phyloP scores from a whole-genome alignment of 148 eudicot genomes.

The Arctostaphylos glauca region DNA sequence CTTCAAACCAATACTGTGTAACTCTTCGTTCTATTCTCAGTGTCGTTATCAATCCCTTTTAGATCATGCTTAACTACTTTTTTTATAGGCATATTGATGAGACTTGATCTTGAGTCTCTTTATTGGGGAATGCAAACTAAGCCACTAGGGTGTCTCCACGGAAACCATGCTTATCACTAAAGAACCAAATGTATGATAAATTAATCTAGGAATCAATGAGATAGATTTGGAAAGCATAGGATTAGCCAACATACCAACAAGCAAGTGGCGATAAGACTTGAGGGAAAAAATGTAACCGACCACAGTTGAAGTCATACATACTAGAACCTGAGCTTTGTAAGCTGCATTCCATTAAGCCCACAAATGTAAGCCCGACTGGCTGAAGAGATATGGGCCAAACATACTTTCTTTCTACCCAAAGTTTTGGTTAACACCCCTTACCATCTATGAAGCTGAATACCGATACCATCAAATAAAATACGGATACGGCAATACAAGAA shows the following conservation, averaged over 20 bases:
- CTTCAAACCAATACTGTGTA: not conserved
- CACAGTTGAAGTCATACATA: not conserved
- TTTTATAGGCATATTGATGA: not conserved
- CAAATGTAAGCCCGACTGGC: not conserved
- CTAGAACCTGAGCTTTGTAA: not conserved
- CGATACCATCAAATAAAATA: too few relatives aligned
- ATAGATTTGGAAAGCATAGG: not conserved
- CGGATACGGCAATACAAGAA: too few relatives aligned
- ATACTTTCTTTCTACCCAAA: not conserved
- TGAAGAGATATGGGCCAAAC: constrained; percentile 2
- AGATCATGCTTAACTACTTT: not conserved
- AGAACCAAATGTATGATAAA: not conserved
- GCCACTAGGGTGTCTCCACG: not conserved
- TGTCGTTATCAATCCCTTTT: not conserved
- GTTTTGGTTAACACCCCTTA: not conserved
- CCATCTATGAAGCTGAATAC: too few relatives aligned
- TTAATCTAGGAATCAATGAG: not conserved
- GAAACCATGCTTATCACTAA: not conserved
- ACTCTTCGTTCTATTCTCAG: not conserved
- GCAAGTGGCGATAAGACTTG: not conserved
- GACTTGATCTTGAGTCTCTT: not conserved
- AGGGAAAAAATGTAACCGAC: not conserved
- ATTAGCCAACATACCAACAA: not conserved
- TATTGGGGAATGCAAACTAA: not conserved
- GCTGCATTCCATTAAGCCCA: not conserved